Base-by-base conservation (phyloP, 2,329 filamentous ascomycete genomes). In the Cladorrhinum sp. region DNA sequence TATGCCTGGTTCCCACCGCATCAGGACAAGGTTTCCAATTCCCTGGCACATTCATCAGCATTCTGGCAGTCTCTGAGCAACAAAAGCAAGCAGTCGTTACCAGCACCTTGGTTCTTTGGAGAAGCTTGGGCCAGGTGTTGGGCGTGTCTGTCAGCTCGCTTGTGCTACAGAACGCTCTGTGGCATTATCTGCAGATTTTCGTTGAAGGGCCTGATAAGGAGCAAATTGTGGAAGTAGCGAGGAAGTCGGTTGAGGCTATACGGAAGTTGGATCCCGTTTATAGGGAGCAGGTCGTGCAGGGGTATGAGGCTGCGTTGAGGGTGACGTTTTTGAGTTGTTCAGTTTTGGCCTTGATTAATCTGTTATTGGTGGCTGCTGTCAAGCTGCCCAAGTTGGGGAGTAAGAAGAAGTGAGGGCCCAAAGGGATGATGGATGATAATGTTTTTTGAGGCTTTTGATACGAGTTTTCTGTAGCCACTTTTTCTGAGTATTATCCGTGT, bases 101-200 rank as follows among this genome's bases (percentile, higher is more conserved):
- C 1, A 85, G 82, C 57, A 91, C 89, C 0, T 76, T 93, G 62
- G 82, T 88, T 18, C 76, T 93, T 18, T 92, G 88, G 85, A 82
- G 90, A 58, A 74, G 84, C 60, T 74, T 93, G 4, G 90, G 90
- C 6, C 83, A 81, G 59, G 89, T 93, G 1, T 79, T 92, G 69
- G 90, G 90, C n/a, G 83, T 93, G 50, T 85, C 89, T 0, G 77
- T 82, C 56, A 89, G 85, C 65, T 90, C 87, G 70, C 79, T 92
- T 60, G 83, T 92, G 7, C 77, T 93, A 63, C 90, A 93, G 75
- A 92, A 92, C 68, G 80, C 84, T 0, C 76, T 93, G 55, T 74
- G 83, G 8, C 74, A 78, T 18, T 87, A 86, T 65, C 78, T 93
- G 4, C 73, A 82, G 3, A 64, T 71, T 10, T 79, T 82, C 32